phyloP scores from a whole-genome alignment of 805 yeast species.

The Saturnispora besseyi region DNA sequence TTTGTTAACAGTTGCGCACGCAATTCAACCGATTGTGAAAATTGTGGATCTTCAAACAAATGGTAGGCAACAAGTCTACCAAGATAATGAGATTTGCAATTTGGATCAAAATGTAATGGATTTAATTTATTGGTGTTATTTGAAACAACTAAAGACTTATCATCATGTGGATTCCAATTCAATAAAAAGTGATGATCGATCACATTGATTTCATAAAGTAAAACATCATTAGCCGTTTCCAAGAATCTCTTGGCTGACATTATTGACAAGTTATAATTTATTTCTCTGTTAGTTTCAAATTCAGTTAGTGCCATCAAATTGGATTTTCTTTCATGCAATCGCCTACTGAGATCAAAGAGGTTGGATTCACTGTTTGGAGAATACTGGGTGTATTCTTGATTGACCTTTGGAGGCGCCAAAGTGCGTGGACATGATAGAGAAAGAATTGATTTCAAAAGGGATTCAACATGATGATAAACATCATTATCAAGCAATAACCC shows the following conservation, averaged over 20 bases:
- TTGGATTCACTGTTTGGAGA: conserved; percentile 2
- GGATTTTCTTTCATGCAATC: conserved; percentile 44
- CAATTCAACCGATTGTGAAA: conserved; percentile 27
- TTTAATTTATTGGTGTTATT: conserved; percentile 37
- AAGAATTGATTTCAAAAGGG: neutral
- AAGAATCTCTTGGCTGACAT: conserved; percentile 39
- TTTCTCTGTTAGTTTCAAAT: conserved; percentile 18
- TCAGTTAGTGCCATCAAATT: conserved; percentile 31
- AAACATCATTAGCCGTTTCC: conserved; percentile 38
- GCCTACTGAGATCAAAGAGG: conserved; percentile 32
- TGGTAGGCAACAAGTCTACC: conserved; percentile 65
- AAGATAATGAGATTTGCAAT: conserved; percentile 62
- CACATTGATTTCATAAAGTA: conserved; percentile 56
- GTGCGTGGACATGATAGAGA: neutral
- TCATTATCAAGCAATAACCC: conserved; percentile 63
- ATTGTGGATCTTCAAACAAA: conserved; percentile 44
- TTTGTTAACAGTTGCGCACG: conserved; percentile 63
- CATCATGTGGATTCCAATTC: conserved; percentile 72
- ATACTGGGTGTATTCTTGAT: conserved; percentile 1
- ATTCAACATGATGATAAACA: conserved; percentile 28
- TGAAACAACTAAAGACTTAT: conserved; percentile 46
- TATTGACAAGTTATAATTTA: conserved; percentile 6
- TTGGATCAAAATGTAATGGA: conserved; percentile 69
- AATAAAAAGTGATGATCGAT: conserved; percentile 59
- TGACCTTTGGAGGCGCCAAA: conserved; percentile 6